Base-by-base conservation (phyloP, 345 rosid genomes). In the Populus deltoides region DNA sequence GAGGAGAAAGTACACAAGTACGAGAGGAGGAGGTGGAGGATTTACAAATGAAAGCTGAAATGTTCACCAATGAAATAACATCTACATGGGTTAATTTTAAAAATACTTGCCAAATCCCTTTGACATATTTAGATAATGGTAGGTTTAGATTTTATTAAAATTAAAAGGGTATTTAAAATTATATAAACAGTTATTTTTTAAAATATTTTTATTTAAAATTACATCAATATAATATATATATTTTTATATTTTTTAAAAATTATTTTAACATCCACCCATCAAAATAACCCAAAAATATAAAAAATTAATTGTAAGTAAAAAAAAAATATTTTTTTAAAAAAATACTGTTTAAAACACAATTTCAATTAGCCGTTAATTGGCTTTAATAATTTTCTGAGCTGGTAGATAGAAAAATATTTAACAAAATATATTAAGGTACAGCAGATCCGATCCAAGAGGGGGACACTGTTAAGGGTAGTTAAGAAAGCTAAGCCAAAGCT, bases 151-250 rank as follows among this genome's bases (percentile, higher is more conserved):
- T 2, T 45, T 0, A 45, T 45, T 3, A 0, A 45, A 12, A 12
- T 3, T 51, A n/a, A n/a, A 27, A 3, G 33, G 33, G 33, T 31
- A 0, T 2, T 31, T 31, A 0, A 31, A 31, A 3, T 3, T 2
- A 1, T 31, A 0, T 0, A 0, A 0, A 0, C 0, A 4, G 4
- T 31, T 31, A 31, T 31, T 31, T 4, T 33, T 33, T 33, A 33
- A 33, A 33, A 0, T 33, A 33, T 33, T 4, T 33, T 33, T 33
- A 31, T 4, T 33, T 0, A 4, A 33, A 33, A 33, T 4, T 4
- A 4, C 4, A 33, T 33, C 5, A 33, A 33, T 27, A 31, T 31
- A 4, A 4, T 33, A 33, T 33, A 4, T 33, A 33, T 33, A 2
- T 31, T 31, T 31, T 31, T 31, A 31, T 31, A 31, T 31, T 31